Conservation (phyloP, 2,329 filamentous ascomycete genomes). For the Fusarium palustre region DNA sequence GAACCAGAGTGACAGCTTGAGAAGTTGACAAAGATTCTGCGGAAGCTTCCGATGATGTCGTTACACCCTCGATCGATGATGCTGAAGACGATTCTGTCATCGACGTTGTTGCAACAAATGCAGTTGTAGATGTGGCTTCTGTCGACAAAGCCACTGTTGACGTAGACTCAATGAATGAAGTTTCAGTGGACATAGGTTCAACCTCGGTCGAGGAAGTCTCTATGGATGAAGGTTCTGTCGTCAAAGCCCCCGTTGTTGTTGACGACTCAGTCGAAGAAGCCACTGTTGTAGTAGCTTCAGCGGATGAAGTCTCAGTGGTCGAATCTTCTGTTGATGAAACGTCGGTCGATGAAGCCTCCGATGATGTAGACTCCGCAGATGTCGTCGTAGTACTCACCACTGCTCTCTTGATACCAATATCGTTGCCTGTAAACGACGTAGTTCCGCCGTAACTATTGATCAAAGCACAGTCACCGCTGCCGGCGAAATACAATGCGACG, state of each 20-base stretch:
- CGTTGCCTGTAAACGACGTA: not conserved
- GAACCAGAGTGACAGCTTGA: not conserved
- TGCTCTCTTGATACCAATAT: not conserved
- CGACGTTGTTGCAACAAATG: not conserved
- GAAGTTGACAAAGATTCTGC: not conserved
- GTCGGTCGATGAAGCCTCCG: not conserved
- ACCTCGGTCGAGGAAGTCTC: not conserved
- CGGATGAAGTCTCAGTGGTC: not conserved
- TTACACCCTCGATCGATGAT: no score
- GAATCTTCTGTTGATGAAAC: no score
- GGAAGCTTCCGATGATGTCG: not conserved
- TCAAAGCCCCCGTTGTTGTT: not conserved
- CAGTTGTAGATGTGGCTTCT: not conserved
- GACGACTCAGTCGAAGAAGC: not conserved
- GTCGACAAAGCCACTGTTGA: not conserved
- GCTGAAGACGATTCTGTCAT: no score
- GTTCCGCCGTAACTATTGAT: not conserved
- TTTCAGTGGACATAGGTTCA: not conserved
- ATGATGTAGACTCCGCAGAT: not conserved
- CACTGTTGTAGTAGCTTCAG: not conserved
- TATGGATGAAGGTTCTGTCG: not conserved
- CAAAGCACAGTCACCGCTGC: not conserved
- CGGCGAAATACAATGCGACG: accelerated
- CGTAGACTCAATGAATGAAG: not conserved
- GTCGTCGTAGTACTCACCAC: accelerated